Evolutionary conservation across 2,329 filamentous ascomycete genomes (phyloP).

Genomic region (Penicillium sp.): DNA sequence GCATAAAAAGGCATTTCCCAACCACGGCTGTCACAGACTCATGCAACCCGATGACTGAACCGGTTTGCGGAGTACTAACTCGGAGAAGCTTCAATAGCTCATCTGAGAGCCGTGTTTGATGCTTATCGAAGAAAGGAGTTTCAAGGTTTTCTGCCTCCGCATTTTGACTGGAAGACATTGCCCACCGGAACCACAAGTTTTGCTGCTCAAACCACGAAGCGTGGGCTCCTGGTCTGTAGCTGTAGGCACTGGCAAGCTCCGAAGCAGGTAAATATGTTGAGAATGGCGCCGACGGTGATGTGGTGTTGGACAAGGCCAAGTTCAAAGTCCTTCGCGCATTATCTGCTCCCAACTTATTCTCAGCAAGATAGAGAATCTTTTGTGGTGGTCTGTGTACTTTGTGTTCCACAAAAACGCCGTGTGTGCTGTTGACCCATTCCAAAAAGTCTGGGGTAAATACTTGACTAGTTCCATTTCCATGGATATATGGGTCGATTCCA

Average conservation of each 20-base stretch:
- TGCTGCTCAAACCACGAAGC: slow-evolving; percentile 31
- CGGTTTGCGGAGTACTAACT: slow-evolving; percentile 1
- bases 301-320: slow-evolving; percentile 24
- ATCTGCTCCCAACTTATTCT: slow-evolving; percentile 30
- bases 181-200: slow-evolving; percentile 40
- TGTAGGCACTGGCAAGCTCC: slow-evolving; percentile 24
- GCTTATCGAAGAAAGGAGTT: slow-evolving; percentile 28
- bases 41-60: slow-evolving; percentile 9
- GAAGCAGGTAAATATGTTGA: slow-evolving; percentile 35
- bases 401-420: slow-evolving; percentile 29
- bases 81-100: slow-evolving; percentile 33
- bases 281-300: slow-evolving; percentile 24
- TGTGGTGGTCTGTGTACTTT: slow-evolving; percentile 12
- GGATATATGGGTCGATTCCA: slow-evolving; percentile 18
- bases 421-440: slow-evolving; percentile 31
- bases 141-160: slow-evolving; percentile 14
- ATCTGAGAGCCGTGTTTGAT: slow-evolving; percentile 29
- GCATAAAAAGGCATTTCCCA: slow-evolving; percentile 39
- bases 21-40: slow-evolving; percentile 37
- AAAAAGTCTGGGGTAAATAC: slow-evolving; percentile 26
- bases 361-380: slow-evolving; percentile 33
- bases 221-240: slow-evolving; percentile 20
- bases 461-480: slow-evolving; percentile 12
- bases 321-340: slow-evolving; percentile 35
- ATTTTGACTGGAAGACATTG: slow-evolving; percentile 24